Percentiles rank a stretch among this genome's conserved stretches.
These are phyloP conservation scores for Halenospora varia DNA, from an alignment of 495 filamentous ascomycete genomes.

Conservation along the genomic window DNA sequence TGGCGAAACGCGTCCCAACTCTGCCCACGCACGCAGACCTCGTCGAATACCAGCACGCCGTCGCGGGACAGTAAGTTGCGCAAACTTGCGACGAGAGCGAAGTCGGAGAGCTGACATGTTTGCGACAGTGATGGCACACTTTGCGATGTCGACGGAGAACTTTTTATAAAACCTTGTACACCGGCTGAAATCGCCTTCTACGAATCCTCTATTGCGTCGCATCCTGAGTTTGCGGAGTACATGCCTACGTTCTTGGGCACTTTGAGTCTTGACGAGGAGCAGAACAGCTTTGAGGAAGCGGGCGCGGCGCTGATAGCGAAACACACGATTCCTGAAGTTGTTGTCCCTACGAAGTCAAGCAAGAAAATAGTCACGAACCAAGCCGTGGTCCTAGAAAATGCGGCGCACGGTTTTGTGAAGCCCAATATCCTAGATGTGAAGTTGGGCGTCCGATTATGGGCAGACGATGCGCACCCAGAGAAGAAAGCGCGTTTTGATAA, in stretches of 20 bases:
- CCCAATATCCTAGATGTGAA: conserved; percentile 97
- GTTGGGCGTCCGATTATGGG: conserved; percentile 82
- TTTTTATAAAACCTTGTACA: conserved; percentile 95
- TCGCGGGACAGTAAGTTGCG: conserved; percentile 86
- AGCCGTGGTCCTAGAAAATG: conserved; percentile 84
- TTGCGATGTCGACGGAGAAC: conserved; percentile 74
- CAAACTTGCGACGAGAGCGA: conserved; percentile 1
- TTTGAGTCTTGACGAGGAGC: conserved; percentile 42
- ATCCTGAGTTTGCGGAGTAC: conserved; percentile 67
- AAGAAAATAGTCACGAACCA: conserved; percentile 64
- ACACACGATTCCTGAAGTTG: conserved; percentile 17
- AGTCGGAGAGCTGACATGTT: conserved; percentile 20
- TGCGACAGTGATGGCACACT: conserved; percentile 78
- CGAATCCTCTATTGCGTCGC: conserved; percentile 60
- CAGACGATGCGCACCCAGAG: conserved; percentile 68
- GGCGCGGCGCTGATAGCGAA: conserved; percentile 20
- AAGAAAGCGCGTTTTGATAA: conserved; percentile 80
- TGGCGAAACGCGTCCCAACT: conserved; percentile 22
- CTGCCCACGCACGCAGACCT: conserved; percentile 51
- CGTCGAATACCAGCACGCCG: conserved; percentile 71
- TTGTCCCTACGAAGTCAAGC: conserved; percentile 30
- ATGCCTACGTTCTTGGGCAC: conserved; percentile 87
- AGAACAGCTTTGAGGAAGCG: conserved; percentile 19
- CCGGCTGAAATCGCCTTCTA: conserved; percentile 87
- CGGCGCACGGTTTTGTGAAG: conserved; percentile 72